Percentiles rank a stretch among this genome's conserved stretches.
These are phyloP conservation scores for Agaricales sp. DNA, from an alignment of 1,284 basidiomycete species.

Conservation along the genomic window DNA sequence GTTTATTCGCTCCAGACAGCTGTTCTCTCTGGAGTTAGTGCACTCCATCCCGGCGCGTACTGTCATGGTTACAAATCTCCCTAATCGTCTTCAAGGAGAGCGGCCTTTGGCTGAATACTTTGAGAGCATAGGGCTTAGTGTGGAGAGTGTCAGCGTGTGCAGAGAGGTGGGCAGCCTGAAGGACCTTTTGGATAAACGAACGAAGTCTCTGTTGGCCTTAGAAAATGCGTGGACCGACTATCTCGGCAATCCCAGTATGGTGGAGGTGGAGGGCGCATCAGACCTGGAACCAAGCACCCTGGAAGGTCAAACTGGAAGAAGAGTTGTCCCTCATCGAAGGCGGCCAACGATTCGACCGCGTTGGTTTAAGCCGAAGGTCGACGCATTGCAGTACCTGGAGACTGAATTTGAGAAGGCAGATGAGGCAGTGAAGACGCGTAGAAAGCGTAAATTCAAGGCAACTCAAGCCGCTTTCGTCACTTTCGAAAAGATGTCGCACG, in stretches of 20 bases:
- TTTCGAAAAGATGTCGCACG: slow-evolving; percentile 88
- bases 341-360: slow-evolving; percentile 61
- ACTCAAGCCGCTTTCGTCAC: slow-evolving; percentile 92
- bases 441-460: slow-evolving; percentile 63
- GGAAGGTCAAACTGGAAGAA: slow-evolving; percentile 13
- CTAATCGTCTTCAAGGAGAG: slow-evolving; percentile 76
- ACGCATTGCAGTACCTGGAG: slow-evolving; percentile 82
- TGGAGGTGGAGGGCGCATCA: slow-evolving; percentile 49
- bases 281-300: slow-evolving; percentile 46
- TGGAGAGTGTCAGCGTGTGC: slow-evolving; percentile 87
- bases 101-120: slow-evolving; percentile 88
- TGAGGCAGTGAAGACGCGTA: slow-evolving; percentile 61
- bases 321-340: slow-evolving; percentile 60
- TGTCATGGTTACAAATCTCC: slow-evolving; percentile 80
- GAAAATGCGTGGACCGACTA: slow-evolving; percentile 85
- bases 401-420: slow-evolving; percentile 69
- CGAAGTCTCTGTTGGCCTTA: slow-evolving; percentile 65
- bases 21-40: slow-evolving; percentile 89
- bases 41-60: slow-evolving; percentile 92
- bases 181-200: slow-evolving; percentile 65
- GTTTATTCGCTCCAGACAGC: slow-evolving; percentile 87
- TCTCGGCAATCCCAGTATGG: slow-evolving; percentile 85
- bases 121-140: slow-evolving; percentile 70
- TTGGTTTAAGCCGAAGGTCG: slow-evolving; percentile 65
- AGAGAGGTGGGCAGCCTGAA: slow-evolving; percentile 75